phyloP scores from a whole-genome alignment of 169 alveolate genomes.

The Eimeria maxima region DNA sequence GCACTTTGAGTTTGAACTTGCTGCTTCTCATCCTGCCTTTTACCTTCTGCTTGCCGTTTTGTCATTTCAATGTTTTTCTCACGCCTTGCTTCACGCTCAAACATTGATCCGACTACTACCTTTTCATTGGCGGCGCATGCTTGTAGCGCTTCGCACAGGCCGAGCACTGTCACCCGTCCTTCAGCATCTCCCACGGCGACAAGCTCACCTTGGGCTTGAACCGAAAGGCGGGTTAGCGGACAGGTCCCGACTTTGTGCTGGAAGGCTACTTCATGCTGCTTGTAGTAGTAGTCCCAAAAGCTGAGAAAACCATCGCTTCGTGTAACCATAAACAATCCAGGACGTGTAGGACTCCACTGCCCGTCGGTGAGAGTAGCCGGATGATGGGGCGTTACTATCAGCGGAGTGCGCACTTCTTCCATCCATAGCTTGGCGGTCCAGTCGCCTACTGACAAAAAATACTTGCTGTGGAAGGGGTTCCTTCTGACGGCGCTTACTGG shows the following conservation, averaged over 20 bases:
- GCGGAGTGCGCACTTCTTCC: constrained; percentile 97
- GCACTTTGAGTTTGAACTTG: constrained; percentile 42
- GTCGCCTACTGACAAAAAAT: constrained; percentile 96
- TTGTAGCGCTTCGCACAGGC: constrained; percentile 92
- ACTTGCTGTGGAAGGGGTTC: constrained; percentile 94
- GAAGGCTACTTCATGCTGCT: constrained; percentile 95
- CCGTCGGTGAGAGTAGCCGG: constrained; percentile 93
- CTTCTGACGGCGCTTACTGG: constrained; percentile 93
- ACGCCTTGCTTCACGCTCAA: constrained; percentile 95
- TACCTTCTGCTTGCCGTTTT: constrained; percentile 85
- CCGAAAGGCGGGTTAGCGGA: constrained; percentile 62
- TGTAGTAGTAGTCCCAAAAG: constrained; percentile 96
- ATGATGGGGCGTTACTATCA: constrained; percentile 94
- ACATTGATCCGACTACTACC: constrained; percentile 89
- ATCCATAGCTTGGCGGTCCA: constrained; percentile 96
- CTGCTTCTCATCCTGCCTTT: constrained; percentile 90
- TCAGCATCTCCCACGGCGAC: constrained; percentile 96
- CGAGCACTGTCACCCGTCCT: constrained; percentile 94
- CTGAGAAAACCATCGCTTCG: constrained; percentile 93
- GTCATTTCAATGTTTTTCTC: constrained; percentile 94
- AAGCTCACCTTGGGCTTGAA: constrained; percentile 86
- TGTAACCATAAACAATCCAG: constrained; percentile 92
- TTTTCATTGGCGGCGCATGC: constrained; percentile 90
- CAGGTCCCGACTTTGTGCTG: constrained; percentile 93
- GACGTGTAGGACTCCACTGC: constrained; percentile 96